Conservation (phyloP, 345 rosid species). For the Hirschfeldia incana region DNA sequence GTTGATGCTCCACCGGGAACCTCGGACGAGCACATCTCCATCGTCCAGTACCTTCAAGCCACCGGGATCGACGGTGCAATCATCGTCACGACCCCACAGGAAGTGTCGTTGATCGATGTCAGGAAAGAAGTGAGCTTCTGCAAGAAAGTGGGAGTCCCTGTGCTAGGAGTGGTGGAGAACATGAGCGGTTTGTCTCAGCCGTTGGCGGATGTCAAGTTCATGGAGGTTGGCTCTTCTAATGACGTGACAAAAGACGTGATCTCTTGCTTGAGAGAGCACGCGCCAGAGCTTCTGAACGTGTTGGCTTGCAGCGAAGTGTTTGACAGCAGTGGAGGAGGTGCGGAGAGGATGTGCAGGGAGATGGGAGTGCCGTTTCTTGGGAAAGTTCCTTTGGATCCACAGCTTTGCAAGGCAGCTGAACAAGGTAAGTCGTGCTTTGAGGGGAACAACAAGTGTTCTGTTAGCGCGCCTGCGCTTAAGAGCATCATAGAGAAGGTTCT, state of each 20-base stretch:
- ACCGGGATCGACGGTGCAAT: slow-evolving; percentile 93
- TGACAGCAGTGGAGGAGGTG: slow-evolving; percentile 89
- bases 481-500: slow-evolving; percentile 54
- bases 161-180: slow-evolving; percentile 96
- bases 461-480: slow-evolving; percentile 70
- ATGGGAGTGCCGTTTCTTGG: slow-evolving; percentile 89
- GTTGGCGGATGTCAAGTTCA: slow-evolving; percentile 61
- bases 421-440: slow-evolving; percentile 87
- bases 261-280: slow-evolving; percentile 57
- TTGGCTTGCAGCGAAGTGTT: slow-evolving; percentile 71
- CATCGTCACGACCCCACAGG: slow-evolving; percentile 89
- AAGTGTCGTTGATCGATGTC: slow-evolving; percentile 91
- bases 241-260: slow-evolving; percentile 62
- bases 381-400: slow-evolving; percentile 88
- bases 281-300: slow-evolving; percentile 69
- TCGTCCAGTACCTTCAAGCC: slow-evolving; percentile 82
- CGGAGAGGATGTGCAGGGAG: slow-evolving; percentile 73
- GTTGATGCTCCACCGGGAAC: slow-evolving; percentile 99
- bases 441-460: slow-evolving; percentile 54
- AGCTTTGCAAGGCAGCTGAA: slow-evolving; percentile 80
- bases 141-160: slow-evolving; percentile 83
- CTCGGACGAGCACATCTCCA: slow-evolving; percentile 93
- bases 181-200: slow-evolving; percentile 92
- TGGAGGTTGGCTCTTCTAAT: slow-evolving; percentile 53
- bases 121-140: slow-evolving; percentile 92